Conservation (phyloP, 495 filamentous ascomycete genomes). For the Cenococcum geophilum region DNA sequence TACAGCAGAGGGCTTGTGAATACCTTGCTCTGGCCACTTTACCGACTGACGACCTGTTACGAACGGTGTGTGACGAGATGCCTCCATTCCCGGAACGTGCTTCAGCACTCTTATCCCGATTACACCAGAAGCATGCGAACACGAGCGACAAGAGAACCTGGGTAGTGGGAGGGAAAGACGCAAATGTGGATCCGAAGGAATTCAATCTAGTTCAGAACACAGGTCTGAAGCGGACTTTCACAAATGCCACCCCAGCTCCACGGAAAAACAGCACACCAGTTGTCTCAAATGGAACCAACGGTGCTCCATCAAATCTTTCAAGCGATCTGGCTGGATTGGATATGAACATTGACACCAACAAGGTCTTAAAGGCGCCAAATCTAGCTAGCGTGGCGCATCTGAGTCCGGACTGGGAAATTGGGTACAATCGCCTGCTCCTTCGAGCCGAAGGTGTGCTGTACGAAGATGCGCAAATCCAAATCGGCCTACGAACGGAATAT, state of each 20-base stretch:
- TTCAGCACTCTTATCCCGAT: conserved; percentile 81
- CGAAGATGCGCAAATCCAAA: conserved; percentile 88
- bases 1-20: conserved; percentile 95
- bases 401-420: conserved; percentile 87
- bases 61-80: conserved; percentile 98
- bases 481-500: conserved; percentile 90
- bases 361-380: conserved; percentile 62
- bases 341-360: conserved; percentile 56
- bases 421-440: conserved; percentile 80
- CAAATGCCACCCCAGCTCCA: conserved; percentile 34
- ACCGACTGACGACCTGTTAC: conserved; percentile 83
- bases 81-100: conserved; percentile 94
- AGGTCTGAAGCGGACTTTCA: conserved; percentile 81
- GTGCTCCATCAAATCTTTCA: conserved; percentile 14
- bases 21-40: conserved; percentile 83
- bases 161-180: conserved; percentile 91
- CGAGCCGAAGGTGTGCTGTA: conserved; percentile 81
- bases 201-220: conserved; percentile 75
- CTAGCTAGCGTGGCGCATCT: conserved; percentile 88
- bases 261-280: conserved; percentile 35
- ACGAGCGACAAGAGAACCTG: conserved; percentile 93
- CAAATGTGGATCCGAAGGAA: conserved; percentile 74
- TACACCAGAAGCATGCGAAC: conserved; percentile 87
- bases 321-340: conserved; percentile 69
- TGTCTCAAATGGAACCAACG: conserved; percentile 33